Percentiles rank a stretch among this genome's conserved stretches.
Evolutionary conservation across 371 early-diverging fungal species (phyloP).

Genomic region (Fennellomyces sp.): DNA sequence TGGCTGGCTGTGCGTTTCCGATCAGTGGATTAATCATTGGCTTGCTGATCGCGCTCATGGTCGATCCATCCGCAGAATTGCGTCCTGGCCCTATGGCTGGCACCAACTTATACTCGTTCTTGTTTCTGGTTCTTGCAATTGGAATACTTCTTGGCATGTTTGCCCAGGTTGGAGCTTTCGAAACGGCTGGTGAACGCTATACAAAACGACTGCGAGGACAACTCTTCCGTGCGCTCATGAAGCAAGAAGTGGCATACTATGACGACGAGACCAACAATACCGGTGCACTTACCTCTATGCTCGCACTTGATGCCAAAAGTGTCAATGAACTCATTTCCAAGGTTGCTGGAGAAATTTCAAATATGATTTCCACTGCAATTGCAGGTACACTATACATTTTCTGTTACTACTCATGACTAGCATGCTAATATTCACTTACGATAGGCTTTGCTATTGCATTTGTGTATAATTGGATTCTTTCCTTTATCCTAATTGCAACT

Average conservation of each 20-base stretch:
- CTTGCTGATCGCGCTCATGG: constrained; percentile 14
- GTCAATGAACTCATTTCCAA: constrained; percentile 66
- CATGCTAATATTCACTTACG: no score
- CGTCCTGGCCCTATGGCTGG: constrained; percentile 34
- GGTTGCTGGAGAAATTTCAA: constrained; percentile 57
- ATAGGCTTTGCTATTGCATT: constrained; percentile 36
- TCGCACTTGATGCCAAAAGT: constrained; percentile 78
- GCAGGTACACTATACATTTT: constrained; percentile 17
- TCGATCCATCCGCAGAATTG: constrained; percentile 3
- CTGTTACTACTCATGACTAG: no score
- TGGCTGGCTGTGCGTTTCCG: constrained; percentile 51
- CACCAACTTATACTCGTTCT: constrained; percentile 69
- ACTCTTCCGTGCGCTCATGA: constrained; percentile 53
- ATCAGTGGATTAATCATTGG: constrained; percentile 36
- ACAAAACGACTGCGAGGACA: constrained; percentile 53
- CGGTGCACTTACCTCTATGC: constrained; percentile 77
- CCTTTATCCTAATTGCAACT: constrained; percentile 44
- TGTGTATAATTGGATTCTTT: constrained; percentile 43
- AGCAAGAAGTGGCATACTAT: constrained; percentile 84
- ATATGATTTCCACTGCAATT: constrained; percentile 41
- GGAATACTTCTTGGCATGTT: constrained; percentile 38
- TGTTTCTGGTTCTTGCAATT: constrained; percentile 64
- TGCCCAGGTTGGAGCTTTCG: constrained; percentile 27
- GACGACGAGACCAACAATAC: constrained; percentile 77
- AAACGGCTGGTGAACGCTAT: constrained; percentile 49